A percentile compares a stretch with the other conserved stretches of the same genome.
Evolutionary conservation across 179 eudicot species (phyloP).

Genomic region (Beta lomatogona): DNA sequence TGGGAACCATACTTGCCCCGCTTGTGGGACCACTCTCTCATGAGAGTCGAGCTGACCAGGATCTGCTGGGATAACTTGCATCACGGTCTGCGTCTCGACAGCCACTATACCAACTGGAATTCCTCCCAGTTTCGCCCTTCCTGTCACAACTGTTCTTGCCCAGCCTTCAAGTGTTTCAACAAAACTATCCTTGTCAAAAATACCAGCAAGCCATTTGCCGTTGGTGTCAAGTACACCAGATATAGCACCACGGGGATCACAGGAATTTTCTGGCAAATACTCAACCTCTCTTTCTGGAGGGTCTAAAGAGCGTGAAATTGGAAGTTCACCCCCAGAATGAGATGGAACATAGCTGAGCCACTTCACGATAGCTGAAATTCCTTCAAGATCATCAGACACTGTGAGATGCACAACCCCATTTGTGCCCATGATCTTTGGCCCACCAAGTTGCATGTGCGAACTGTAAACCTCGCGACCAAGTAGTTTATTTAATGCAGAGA

Average conservation of each 20-base stretch:
- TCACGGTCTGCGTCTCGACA: slow-evolving; percentile 96
- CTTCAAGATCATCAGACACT: slow-evolving; percentile 95
- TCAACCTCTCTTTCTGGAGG: slow-evolving; percentile 80
- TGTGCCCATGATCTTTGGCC: slow-evolving; percentile 99
- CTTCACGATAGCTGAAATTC: slow-evolving; percentile 76
- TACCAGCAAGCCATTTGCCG: slow-evolving; percentile 93
- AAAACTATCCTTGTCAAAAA: slow-evolving; percentile 88
- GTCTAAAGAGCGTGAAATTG: slow-evolving; percentile 65
- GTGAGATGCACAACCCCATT: slow-evolving; percentile 95
- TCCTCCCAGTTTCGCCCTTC: slow-evolving; percentile 99
- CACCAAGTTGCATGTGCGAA: slow-evolving; percentile 99
- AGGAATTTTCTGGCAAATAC: slow-evolving; percentile 82
- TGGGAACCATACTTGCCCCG: slow-evolving; percentile 99
- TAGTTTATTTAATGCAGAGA: slow-evolving; percentile 89
- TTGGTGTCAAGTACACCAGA: slow-evolving; percentile 55
- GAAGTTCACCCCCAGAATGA: slow-evolving; percentile 81
- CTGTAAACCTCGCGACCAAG: slow-evolving; percentile 98
- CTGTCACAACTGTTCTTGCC: slow-evolving; percentile 99
- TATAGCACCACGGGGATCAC: slow-evolving; percentile 96
- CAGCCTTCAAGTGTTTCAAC: slow-evolving; percentile 96
- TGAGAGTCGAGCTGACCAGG: slow-evolving; percentile 99
- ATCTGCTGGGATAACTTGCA: slow-evolving; percentile 97
- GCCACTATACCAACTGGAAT: slow-evolving; percentile 96
- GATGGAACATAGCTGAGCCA: slow-evolving; percentile 97
- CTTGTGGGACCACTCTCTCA: slow-evolving; percentile 97